Evolutionary conservation across 164 flowering plant genomes (phyloP).

Genomic region (Santalum album): DNA sequence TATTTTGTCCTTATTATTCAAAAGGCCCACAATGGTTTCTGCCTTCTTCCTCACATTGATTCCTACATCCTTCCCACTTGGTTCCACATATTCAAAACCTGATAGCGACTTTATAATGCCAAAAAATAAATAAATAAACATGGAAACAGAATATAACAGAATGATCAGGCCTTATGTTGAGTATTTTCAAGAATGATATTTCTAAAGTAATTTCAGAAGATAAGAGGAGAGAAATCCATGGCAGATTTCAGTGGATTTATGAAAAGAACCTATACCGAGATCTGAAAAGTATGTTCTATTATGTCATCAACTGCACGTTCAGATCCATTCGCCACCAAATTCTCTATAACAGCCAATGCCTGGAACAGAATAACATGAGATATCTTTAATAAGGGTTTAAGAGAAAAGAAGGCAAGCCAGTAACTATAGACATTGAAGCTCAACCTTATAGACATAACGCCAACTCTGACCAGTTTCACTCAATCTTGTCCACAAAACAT

Average conservation of each 20-base stretch:
- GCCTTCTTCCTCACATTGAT: constrained; percentile 95
- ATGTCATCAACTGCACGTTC: constrained; percentile 98
- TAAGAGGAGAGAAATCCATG: not conserved
- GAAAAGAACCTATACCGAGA: constrained; percentile 47
- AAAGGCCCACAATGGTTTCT: constrained; percentile 56
- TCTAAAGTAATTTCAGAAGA: constrained; percentile 11
- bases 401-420: no score
- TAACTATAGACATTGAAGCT: no score
- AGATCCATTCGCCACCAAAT: constrained; percentile 87
- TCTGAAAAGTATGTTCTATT: constrained; percentile 83
- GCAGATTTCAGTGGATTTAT: not conserved
- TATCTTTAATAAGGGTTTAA: no score
- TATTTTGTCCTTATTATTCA: constrained; percentile 80
- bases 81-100: constrained; percentile 87
- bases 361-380: constrained; percentile 29
- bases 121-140: no score
- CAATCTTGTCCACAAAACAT: constrained; percentile 87
- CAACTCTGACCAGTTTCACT: constrained; percentile 79
- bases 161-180: no score
- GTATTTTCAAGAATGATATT: no score
- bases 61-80: constrained; percentile 92
- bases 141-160: constrained; percentile 17
- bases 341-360: constrained; percentile 94
- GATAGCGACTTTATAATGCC: constrained; percentile 72
- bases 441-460: constrained; percentile 96